Percentiles rank a stretch among this genome's conserved stretches.
These are phyloP conservation scores for Gliomastix tumulicola DNA, from an alignment of 2,329 filamentous ascomycete genomes.

Conservation along the genomic window DNA sequence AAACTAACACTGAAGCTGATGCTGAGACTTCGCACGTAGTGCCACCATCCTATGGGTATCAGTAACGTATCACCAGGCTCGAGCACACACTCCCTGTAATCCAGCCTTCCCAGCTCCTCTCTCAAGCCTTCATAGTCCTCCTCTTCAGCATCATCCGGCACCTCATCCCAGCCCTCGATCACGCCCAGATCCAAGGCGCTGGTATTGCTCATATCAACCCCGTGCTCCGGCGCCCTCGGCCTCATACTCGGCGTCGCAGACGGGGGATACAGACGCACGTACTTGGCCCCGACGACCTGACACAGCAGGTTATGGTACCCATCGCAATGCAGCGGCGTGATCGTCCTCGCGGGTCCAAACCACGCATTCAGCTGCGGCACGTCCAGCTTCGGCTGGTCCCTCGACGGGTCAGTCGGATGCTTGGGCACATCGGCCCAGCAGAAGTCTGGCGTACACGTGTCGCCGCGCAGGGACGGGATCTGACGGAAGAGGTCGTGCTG, in stretches of 20 bases:
- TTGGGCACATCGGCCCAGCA: slow-evolving; percentile 67
- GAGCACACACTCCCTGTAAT: slow-evolving; percentile 72
- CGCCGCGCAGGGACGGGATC: slow-evolving; percentile 66
- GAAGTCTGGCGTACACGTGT: slow-evolving; percentile 77
- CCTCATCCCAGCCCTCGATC: slow-evolving; percentile 53
- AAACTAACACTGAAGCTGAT: slow-evolving; percentile 94
- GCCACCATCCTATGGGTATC: slow-evolving; percentile 95
- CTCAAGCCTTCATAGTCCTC: slow-evolving; percentile 27
- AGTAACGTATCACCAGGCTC: slow-evolving; percentile 79
- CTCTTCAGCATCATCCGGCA: slow-evolving; percentile 12
- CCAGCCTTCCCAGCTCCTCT: slow-evolving; percentile 46
- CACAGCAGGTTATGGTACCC: slow-evolving; percentile 88
- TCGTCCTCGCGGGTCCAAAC: slow-evolving; percentile 83
- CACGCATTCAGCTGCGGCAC: slow-evolving; percentile 79
- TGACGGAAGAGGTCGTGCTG: slow-evolving; percentile 85
- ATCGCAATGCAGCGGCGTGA: slow-evolving; percentile 89
- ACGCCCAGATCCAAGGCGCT: slow-evolving; percentile 70
- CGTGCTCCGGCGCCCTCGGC: slow-evolving; percentile 55
- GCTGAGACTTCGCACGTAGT: slow-evolving; percentile 82
- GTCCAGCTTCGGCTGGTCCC: slow-evolving; percentile 33
- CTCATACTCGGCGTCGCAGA: slow-evolving; percentile 49
- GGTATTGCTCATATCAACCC: slow-evolving; percentile 90
- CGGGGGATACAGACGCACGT: slow-evolving; percentile 81
- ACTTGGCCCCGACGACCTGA: slow-evolving; percentile 86
- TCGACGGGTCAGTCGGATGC: slow-evolving; percentile 30